A percentile compares a stretch with the other conserved stretches of the same genome.
phyloP scores from a whole-genome alignment of 495 filamentous ascomycete genomes.

The Melanomma pulvis-pyrius region DNA sequence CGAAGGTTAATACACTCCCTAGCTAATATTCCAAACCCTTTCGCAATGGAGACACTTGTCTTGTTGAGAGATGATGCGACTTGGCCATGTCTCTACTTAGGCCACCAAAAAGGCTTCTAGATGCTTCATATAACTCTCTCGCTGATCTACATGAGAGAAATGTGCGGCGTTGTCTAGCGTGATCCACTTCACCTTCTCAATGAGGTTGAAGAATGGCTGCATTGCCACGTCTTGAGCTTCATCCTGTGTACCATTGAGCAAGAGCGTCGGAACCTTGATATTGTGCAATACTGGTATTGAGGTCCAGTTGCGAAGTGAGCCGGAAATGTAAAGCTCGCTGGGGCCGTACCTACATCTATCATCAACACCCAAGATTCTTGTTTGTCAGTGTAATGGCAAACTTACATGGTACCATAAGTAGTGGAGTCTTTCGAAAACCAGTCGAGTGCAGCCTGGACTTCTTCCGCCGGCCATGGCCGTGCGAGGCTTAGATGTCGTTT shows the following conservation, averaged over 20 bases:
- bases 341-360: background rate
- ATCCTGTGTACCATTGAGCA: background rate
- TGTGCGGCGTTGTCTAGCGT: background rate
- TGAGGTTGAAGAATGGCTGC: background rate
- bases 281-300: background rate
- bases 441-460: conserved; percentile 38
- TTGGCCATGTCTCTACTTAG: too few relatives aligned
- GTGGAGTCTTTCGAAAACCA: conserved; percentile 50
- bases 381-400: too few relatives aligned
- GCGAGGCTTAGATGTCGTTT: conserved; percentile 47
- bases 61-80: too few relatives aligned
- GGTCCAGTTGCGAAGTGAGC: background rate
- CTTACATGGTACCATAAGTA: conserved; percentile 51
- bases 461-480: conserved; percentile 43
- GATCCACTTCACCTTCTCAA: background rate
- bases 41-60: too few relatives aligned
- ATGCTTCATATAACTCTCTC: background rate
- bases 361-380: too few relatives aligned
- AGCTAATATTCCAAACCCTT: too few relatives aligned
- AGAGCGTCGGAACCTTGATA: background rate
- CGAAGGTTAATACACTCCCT: too few relatives aligned
- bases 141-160: background rate
- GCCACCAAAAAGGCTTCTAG: background rate
- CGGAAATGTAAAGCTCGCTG: background rate
- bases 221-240: background rate